phyloP scores from a whole-genome alignment of 257 asterid species.

The Nicotiana tabacum region DNA sequence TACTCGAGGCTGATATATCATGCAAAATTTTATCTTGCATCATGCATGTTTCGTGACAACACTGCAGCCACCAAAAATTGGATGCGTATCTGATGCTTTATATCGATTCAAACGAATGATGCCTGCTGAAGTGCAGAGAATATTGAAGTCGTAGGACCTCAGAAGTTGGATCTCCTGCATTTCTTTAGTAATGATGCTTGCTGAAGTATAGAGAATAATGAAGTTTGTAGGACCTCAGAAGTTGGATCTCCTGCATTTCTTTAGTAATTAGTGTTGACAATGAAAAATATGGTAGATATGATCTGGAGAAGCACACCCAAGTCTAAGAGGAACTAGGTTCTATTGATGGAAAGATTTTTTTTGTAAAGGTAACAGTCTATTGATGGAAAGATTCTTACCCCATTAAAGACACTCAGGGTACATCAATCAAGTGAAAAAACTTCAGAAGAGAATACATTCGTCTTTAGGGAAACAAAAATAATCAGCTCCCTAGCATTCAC shows the following conservation, averaged over 20 bases:
- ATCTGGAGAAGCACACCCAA: not conserved
- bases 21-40: conserved; percentile 43
- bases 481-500: not conserved
- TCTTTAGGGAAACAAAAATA: not conserved
- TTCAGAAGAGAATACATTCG: not conserved
- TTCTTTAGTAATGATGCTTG: not conserved
- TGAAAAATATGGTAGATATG: not conserved
- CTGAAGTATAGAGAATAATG: not conserved
- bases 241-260: not conserved
- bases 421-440: not conserved
- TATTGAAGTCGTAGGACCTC: not conserved
- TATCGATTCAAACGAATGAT: not conserved
- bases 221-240: not conserved
- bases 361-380: not conserved
- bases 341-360: not conserved
- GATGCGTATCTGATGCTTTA: conserved; percentile 29
- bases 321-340: not conserved
- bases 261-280: not conserved
- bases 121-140: not conserved
- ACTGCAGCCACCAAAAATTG: conserved; percentile 37
- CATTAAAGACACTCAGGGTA: not conserved
- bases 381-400: not conserved
- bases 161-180: not conserved
- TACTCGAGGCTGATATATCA: conserved; percentile 50
- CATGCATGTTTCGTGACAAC: conserved; percentile 34